Evolutionary conservation across 2,329 filamentous ascomycete genomes (phyloP).

Genomic region (Rutstroemia sydowiana): DNA sequence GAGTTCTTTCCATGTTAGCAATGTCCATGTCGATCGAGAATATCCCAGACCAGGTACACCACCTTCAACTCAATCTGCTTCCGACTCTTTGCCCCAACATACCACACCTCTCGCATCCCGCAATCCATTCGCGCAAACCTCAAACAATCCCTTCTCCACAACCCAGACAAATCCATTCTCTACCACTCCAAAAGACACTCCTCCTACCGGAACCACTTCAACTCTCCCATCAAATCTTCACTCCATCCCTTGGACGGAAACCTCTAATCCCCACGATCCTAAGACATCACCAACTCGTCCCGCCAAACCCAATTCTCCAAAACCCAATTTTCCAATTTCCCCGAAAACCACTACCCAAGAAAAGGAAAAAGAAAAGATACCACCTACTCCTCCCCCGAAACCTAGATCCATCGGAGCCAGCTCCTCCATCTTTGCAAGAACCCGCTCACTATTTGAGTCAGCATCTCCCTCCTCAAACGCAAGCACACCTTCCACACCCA

Average conservation of each 20-base stretch:
- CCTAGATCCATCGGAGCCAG: slow-evolving; percentile 3
- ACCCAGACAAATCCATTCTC: not conserved
- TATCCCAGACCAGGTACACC: not conserved
- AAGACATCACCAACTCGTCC: not conserved
- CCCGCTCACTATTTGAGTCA: slow-evolving; percentile 24
- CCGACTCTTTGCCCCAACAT: not conserved
- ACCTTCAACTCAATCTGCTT: not conserved
- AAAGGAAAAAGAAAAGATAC: not conserved
- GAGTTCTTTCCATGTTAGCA: not conserved
- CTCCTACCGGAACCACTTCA: not conserved
- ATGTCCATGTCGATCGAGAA: slow-evolving; percentile 4
- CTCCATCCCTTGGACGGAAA: slow-evolving; percentile 3
- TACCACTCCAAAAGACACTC: not conserved
- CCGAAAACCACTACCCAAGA: too few species aligned
- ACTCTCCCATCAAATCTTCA: not conserved
- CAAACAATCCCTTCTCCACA: not conserved
- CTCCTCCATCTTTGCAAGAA: slow-evolving; percentile 22
- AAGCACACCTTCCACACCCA: not conserved
- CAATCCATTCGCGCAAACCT: not conserved
- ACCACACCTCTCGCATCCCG: too few species aligned
- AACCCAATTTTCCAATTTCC: too few species aligned
- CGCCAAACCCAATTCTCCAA: slow-evolving; percentile 1
- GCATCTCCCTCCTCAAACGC: slow-evolving; percentile 4
- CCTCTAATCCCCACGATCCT: not conserved
- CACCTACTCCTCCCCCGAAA: not conserved